phyloP scores from a whole-genome alignment of 306 rosid species.

The Fagus sylvatica region DNA sequence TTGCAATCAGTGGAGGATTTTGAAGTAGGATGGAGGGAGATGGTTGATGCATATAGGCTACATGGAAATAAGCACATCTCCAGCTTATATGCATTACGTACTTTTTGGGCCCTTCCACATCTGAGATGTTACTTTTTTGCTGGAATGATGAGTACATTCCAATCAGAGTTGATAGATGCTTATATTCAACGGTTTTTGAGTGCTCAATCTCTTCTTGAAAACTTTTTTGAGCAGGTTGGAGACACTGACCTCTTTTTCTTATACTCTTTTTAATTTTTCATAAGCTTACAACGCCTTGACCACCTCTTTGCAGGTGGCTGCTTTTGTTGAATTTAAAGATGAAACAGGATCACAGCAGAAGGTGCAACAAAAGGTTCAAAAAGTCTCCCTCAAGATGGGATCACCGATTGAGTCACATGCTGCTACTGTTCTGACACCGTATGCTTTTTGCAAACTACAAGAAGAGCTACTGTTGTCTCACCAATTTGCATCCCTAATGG shows the following conservation, averaged over 20 bases:
- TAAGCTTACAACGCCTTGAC: neutral
- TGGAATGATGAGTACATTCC: constrained; percentile 60
- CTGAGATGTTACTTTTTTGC: constrained; percentile 77
- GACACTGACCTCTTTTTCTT: constrained; percentile 20
- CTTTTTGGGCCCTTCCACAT: constrained; percentile 78
- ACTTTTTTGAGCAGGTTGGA: constrained; percentile 60
- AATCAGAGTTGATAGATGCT: constrained; percentile 55
- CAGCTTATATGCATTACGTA: constrained; percentile 68
- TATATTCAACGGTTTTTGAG: constrained; percentile 75
- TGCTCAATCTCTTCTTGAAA: constrained; percentile 64
- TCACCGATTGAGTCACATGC: constrained; percentile 90
- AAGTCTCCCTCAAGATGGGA: constrained; percentile 74
- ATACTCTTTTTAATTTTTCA: constrained; percentile 3
- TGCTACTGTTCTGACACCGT: constrained; percentile 75
- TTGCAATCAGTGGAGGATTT: constrained; percentile 64
- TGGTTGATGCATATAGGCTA: constrained; percentile 69
- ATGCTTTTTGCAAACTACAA: constrained; percentile 72
- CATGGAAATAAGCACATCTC: constrained; percentile 64
- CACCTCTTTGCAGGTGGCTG: constrained; percentile 49
- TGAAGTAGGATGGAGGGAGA: constrained; percentile 74
- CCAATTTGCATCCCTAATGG: constrained; percentile 65
- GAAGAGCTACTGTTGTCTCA: constrained; percentile 86
- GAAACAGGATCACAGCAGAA: constrained; percentile 65
- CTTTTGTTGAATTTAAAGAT: constrained; percentile 60
- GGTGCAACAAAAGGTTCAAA: constrained; percentile 64